Conservation (phyloP, 2,329 filamentous ascomycete species). For the Pseudogymnoascus sp. region DNA sequence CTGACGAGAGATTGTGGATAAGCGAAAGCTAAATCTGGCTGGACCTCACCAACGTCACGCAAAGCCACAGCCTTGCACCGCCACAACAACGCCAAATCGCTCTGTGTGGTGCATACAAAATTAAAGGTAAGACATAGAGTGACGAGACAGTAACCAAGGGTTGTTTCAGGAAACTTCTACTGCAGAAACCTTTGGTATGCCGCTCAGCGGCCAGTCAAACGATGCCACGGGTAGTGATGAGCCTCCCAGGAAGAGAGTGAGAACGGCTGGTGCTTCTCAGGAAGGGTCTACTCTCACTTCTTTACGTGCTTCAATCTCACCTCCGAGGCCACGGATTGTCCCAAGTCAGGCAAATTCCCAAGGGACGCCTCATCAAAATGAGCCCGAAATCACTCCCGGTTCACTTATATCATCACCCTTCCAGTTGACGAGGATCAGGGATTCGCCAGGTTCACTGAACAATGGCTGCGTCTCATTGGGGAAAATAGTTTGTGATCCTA, state of each 20-base stretch:
- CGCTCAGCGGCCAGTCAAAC: constrained; percentile 15
- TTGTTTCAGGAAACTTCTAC: background rate
- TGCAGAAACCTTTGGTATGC: background rate
- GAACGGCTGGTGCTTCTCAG: constrained; percentile 12
- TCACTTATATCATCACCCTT: constrained; percentile 42
- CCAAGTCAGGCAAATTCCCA: background rate
- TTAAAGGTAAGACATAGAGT: background rate
- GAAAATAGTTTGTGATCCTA: constrained; percentile 53
- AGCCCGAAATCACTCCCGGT: background rate
- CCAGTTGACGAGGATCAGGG: constrained; percentile 49
- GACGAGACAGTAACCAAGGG: background rate
- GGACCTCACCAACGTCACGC: background rate
- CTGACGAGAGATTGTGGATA: constrained; percentile 8
- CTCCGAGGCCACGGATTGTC: constrained; percentile 15
- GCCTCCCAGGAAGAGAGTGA: constrained; percentile 22
- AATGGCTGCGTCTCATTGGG: constrained; percentile 46
- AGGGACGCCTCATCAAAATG: background rate
- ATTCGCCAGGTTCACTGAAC: constrained; percentile 46
- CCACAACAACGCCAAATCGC: background rate
- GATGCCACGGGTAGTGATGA: constrained; percentile 16
- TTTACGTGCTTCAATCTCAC: constrained; percentile 23
- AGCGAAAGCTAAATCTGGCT: constrained; percentile 7
- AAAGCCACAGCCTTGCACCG: constrained; percentile 5
- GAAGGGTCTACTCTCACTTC: constrained; percentile 13
- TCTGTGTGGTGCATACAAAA: background rate